These are phyloP conservation scores for Chlorella sp. DNA, from an alignment of 139 green algal species.

Conservation along the genomic window DNA sequence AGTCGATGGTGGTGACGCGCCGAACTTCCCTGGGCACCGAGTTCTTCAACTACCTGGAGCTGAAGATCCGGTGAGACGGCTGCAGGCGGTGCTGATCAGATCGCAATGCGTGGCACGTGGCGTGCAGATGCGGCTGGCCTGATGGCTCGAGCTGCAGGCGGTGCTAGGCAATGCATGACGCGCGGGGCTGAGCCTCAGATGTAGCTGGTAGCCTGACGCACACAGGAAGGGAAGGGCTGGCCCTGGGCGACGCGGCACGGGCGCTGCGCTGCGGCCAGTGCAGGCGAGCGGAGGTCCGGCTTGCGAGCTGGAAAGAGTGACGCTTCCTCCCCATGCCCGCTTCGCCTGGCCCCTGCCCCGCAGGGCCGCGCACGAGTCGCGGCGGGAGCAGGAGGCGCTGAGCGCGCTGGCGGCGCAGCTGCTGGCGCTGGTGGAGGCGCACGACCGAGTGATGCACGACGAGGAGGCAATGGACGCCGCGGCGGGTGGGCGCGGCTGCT, in stretches of 20 bases:
- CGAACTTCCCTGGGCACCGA: conserved; percentile 37
- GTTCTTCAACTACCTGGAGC: conserved; percentile 65
- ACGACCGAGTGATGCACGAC: conserved; percentile 42
- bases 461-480: conserved; percentile 49
- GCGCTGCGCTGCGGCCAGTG: too few species aligned
- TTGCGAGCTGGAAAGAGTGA: too few species aligned
- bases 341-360: background rate
- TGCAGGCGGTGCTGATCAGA: background rate
- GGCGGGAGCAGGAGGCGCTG: conserved; percentile 43
- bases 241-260: too few species aligned
- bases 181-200: too few species aligned
- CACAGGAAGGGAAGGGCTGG: too few species aligned
- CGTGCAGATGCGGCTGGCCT: background rate
- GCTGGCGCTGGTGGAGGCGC: conserved; percentile 43
- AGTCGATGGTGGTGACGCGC: conserved; percentile 47
- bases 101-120: background rate
- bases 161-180: too few species aligned
- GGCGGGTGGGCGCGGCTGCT: too few species aligned
- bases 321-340: background rate
- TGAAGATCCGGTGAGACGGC: conserved; percentile 14
- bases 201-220: too few species aligned
- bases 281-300: too few species aligned
- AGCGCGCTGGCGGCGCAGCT: conserved; percentile 39
- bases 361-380: conserved; percentile 14
- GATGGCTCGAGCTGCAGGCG: too few species aligned